Evolutionary conservation across 1,139 yeast genomes (phyloP).

Genomic region (Saccharomycopsis crataegensis): DNA sequence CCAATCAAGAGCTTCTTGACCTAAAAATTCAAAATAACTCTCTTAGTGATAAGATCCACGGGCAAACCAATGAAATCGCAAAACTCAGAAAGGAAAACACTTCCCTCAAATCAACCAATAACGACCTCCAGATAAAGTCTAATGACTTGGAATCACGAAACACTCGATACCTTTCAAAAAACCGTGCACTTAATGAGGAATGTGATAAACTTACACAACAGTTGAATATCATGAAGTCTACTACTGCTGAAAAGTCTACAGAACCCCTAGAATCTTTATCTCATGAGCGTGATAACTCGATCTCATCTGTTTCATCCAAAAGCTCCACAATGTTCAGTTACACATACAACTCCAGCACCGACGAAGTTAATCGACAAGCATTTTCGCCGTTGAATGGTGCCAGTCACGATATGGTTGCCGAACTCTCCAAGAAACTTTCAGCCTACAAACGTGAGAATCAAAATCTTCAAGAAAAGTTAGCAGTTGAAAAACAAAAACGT

Average conservation of each 20-base stretch:
- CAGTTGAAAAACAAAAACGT: conserved; percentile 7
- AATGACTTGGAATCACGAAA: too few species aligned
- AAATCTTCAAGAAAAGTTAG: neutral
- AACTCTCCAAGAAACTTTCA: neutral
- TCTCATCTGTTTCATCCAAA: conserved; percentile 13
- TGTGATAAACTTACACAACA: neutral
- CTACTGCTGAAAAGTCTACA: neutral
- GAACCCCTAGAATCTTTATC: neutral
- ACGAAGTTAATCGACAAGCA: conserved; percentile 9
- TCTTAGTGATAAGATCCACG: conserved; percentile 4
- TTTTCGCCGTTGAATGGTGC: neutral
- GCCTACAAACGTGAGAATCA: conserved; percentile 7
- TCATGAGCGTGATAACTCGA: conserved; percentile 15
- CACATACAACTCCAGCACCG: conserved; percentile 15
- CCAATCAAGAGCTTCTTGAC: conserved; percentile 12
- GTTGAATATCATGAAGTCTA: neutral
- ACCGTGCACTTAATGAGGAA: neutral
- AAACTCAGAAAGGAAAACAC: conserved; percentile 5
- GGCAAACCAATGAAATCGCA: conserved; percentile 3
- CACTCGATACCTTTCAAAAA: neutral
- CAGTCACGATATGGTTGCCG: conserved; percentile 6
- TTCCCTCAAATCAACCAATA: neutral
- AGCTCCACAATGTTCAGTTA: conserved; percentile 15
- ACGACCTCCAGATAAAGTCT: too few species aligned
- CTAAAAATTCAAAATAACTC: conserved; percentile 10